Conservation (phyloP, 2,329 filamentous ascomycete genomes). For the Neonectria hederae region DNA sequence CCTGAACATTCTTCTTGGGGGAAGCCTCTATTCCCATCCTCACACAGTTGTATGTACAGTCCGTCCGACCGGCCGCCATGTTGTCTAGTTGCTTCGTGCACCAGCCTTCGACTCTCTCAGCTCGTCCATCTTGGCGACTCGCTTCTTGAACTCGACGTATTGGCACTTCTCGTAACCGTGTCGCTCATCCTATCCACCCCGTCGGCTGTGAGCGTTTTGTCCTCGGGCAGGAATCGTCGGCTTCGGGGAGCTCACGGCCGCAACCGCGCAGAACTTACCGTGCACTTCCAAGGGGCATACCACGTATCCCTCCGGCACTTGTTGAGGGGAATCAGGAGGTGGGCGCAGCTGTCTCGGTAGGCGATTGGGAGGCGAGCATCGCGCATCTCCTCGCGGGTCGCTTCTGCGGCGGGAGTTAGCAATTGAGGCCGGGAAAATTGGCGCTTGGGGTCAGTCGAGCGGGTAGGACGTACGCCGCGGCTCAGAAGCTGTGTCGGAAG, state of each 20-base stretch:
- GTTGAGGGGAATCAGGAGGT: conserved; percentile 95
- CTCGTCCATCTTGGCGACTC: conserved; percentile 98
- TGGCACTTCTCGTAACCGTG: conserved; percentile 99
- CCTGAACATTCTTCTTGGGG: conserved; percentile 35
- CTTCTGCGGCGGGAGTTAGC: conserved; percentile 60
- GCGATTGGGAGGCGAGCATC: conserved; percentile 86
- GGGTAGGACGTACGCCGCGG: conserved; percentile 49
- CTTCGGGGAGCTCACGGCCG: neutral
- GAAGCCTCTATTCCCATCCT: conserved; percentile 42
- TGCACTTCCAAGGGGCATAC: conserved; percentile 98
- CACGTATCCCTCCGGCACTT: conserved; percentile 91
- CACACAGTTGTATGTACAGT: conserved; percentile 46
- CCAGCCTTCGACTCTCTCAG: conserved; percentile 86
- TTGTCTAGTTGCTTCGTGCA: conserved; percentile 79
- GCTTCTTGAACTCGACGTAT: conserved; percentile 98
- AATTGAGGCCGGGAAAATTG: conserved; percentile 27
- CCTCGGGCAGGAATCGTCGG: neutral
- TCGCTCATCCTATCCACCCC: conserved; percentile 78
- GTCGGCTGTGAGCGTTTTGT: conserved; percentile 35
- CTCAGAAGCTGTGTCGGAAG: conserved; percentile 49
- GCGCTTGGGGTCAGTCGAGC: conserved; percentile 7
- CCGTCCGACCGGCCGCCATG: conserved; percentile 33
- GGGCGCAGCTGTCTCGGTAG: conserved; percentile 95
- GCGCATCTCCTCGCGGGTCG: conserved; percentile 92
- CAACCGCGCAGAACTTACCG: conserved; percentile 68